phyloP scores from a whole-genome alignment of 176 grass and related monocot genomes.

The Stipa capillata region DNA sequence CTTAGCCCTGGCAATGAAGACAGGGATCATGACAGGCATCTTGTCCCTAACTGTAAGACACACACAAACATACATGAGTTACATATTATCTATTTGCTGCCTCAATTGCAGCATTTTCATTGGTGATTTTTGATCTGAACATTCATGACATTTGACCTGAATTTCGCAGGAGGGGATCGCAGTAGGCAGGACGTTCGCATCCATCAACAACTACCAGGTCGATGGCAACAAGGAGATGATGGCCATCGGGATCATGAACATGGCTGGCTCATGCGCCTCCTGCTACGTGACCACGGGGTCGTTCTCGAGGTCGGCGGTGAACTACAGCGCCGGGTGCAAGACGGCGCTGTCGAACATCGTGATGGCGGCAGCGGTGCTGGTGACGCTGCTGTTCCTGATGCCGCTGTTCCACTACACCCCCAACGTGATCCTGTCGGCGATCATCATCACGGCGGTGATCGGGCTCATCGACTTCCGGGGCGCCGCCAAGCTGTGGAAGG shows the following conservation, averaged over 20 bases:
- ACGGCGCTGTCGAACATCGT: slow-evolving; percentile 92
- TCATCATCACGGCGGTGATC: slow-evolving; percentile 90
- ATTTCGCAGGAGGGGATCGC: slow-evolving; percentile 91
- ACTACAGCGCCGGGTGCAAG: slow-evolving; percentile 90
- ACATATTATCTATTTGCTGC: too few relatives aligned
- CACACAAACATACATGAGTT: too few relatives aligned
- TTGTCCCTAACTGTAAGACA: slow-evolving; percentile 84
- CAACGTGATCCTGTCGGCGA: slow-evolving; percentile 89
- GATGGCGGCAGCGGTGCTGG: slow-evolving; percentile 78
- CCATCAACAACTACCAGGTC: slow-evolving; percentile 97
- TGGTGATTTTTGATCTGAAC: too few relatives aligned
- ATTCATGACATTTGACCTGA: too few relatives aligned
- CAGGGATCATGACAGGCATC: slow-evolving; percentile 88
- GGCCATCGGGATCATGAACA: slow-evolving; percentile 98
- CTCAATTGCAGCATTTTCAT: neutral
- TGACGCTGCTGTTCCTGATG: slow-evolving; percentile 97
- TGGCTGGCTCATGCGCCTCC: slow-evolving; percentile 85
- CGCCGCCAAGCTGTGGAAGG: slow-evolving; percentile 69
- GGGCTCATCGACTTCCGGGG: slow-evolving; percentile 83
- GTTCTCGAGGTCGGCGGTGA: slow-evolving; percentile 92
- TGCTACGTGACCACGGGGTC: slow-evolving; percentile 98
- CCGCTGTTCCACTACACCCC: slow-evolving; percentile 96
- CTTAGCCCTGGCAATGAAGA: slow-evolving; percentile 81
- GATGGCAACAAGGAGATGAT: slow-evolving; percentile 99
- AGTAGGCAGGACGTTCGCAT: slow-evolving; percentile 89